A percentile compares a stretch with the other conserved stretches of the same genome.
Conservation (phyloP, 1,284 basidiomycete species). For the Microbotryum intermedium region DNA sequence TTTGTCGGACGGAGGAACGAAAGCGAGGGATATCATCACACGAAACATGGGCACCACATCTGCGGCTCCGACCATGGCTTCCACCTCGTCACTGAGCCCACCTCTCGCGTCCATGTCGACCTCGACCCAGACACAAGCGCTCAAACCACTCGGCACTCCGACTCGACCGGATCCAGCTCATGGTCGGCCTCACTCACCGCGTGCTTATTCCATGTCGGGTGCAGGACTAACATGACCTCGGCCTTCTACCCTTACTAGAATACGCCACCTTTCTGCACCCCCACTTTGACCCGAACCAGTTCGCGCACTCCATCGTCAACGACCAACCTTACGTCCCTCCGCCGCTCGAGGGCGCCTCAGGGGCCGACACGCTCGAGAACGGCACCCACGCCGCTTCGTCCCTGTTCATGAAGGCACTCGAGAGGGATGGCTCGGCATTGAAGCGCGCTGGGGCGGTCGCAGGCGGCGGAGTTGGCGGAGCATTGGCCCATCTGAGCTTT, state of each 20-base stretch:
- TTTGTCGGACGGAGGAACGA: no score
- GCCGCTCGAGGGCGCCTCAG: background rate
- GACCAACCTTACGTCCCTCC: slow-evolving; percentile 58
- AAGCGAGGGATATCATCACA: no score
- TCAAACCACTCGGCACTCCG: no score
- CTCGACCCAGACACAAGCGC: no score
- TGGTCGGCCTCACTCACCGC: no score
- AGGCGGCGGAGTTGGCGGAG: slow-evolving; percentile 47
- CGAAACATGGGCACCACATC: no score
- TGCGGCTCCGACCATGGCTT: no score
- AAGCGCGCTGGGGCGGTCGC: background rate
- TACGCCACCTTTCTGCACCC: slow-evolving; percentile 58
- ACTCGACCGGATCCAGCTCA: no score
- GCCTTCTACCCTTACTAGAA: slow-evolving; percentile 4
- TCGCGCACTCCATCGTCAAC: slow-evolving; percentile 76
- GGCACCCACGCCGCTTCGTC: background rate
- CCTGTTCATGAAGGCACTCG: background rate
- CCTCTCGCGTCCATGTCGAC: no score
- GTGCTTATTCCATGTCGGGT: background rate
- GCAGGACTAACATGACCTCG: background rate
- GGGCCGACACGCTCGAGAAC: background rate
- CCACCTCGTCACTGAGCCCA: no score
- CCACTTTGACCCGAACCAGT: slow-evolving; percentile 74
- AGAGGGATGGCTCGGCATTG: slow-evolving; percentile 2
- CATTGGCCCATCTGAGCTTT: slow-evolving; percentile 70